These are phyloP conservation scores for Cercospora sesami DNA, from an alignment of 2,329 filamentous ascomycete species.

Conservation along the genomic window DNA sequence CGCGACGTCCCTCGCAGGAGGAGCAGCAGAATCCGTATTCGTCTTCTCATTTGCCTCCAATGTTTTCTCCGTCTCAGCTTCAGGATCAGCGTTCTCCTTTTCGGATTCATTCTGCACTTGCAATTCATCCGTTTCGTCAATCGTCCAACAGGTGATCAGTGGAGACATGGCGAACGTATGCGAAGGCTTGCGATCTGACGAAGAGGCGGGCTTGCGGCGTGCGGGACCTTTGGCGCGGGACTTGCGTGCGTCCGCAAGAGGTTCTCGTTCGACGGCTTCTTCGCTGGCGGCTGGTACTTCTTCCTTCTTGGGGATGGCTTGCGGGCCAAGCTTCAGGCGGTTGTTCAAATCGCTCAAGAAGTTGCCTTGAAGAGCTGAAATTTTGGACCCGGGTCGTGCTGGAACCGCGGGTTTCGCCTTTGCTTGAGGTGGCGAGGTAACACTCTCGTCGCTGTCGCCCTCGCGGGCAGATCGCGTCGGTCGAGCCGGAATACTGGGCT, in stretches of 20 bases:
- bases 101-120: conserved; percentile 33
- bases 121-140: conserved; percentile 46
- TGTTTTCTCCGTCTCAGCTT: conserved; percentile 28
- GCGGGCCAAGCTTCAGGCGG: conserved; percentile 81
- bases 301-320: conserved; percentile 66
- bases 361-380: conserved; percentile 83
- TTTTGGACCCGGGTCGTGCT: conserved; percentile 78
- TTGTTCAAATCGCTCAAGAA: conserved; percentile 95
- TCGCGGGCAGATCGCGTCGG: conserved; percentile 55
- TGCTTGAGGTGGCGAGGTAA: conserved; percentile 42
- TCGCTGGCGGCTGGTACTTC: conserved; percentile 53
- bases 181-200: conserved; percentile 50
- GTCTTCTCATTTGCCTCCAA: conserved; percentile 30
- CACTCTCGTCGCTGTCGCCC: conserved; percentile 27
- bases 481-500: conserved; percentile 63
- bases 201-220: conserved; percentile 67
- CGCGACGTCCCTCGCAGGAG: conserved; percentile 23
- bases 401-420: conserved; percentile 84
- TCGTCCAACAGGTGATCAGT: conserved; percentile 45
- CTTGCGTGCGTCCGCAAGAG: conserved; percentile 87
- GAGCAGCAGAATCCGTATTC: conserved; percentile 31
- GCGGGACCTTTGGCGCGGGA: conserved; percentile 84
- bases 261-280: conserved; percentile 66
- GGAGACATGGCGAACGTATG: conserved; percentile 46
- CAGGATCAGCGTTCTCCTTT: conserved; percentile 22